These are phyloP conservation scores for Penicillium waksmanii DNA, from an alignment of 495 filamentous ascomycete species.

Conservation along the genomic window DNA sequence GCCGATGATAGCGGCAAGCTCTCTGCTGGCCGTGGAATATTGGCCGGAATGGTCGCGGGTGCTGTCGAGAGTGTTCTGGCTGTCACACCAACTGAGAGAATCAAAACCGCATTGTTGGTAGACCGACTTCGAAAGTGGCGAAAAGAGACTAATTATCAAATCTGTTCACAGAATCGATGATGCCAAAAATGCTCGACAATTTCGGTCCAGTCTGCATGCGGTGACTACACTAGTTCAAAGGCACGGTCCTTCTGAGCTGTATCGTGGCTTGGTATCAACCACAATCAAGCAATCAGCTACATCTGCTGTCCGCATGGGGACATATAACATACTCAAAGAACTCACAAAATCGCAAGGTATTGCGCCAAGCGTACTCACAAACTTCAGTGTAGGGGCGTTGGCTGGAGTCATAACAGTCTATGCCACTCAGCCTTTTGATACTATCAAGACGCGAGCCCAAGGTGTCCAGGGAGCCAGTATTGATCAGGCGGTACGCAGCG, in stretches of 20 bases:
- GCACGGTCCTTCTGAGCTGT: slow-evolving; percentile 57
- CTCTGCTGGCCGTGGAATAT: slow-evolving; percentile 57
- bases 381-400: slow-evolving; percentile 63
- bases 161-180: slow-evolving; percentile 59
- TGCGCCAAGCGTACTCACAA: slow-evolving; percentile 45
- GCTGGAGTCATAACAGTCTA: slow-evolving; percentile 65
- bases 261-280: slow-evolving; percentile 62
- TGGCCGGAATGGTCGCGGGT: slow-evolving; percentile 65
- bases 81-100: slow-evolving; percentile 68
- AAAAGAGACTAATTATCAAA: too few species aligned
- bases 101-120: slow-evolving; percentile 65
- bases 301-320: slow-evolving; percentile 66
- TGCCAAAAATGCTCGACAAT: slow-evolving; percentile 54
- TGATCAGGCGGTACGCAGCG: slow-evolving; percentile 52
- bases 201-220: slow-evolving; percentile 55
- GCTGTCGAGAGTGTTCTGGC: slow-evolving; percentile 60
- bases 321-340: slow-evolving; percentile 71
- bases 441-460: slow-evolving; percentile 67
- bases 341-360: slow-evolving; percentile 49
- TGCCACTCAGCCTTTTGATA: slow-evolving; percentile 69
- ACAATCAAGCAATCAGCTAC: slow-evolving; percentile 70
- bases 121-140: too few species aligned
- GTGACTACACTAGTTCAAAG: slow-evolving; percentile 49
- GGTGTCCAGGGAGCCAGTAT: slow-evolving; percentile 54
- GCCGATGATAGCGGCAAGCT: slow-evolving; percentile 59